phyloP scores from a whole-genome alignment of 495 filamentous ascomycete species.

The Polyplosphaeria fusca region DNA sequence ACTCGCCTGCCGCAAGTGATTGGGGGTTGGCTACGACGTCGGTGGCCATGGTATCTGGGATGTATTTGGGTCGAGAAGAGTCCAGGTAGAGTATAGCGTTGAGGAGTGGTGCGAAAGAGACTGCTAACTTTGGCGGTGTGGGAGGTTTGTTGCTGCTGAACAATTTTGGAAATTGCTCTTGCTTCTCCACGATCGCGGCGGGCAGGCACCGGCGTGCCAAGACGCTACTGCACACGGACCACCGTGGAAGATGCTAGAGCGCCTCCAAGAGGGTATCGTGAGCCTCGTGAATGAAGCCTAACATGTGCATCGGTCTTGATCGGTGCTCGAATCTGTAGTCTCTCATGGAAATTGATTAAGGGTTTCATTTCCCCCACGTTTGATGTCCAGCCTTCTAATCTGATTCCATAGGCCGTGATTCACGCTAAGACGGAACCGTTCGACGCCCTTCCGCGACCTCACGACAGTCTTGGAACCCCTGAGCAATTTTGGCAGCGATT shows the following conservation, averaged over 20 bases:
- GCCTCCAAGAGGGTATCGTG: not conserved
- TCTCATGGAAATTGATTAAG: no score
- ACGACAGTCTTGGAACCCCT: no score
- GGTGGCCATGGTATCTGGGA: slow-evolving; percentile 17
- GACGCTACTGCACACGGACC: not conserved
- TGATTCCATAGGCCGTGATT: no score
- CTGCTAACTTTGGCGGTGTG: slow-evolving; percentile 5
- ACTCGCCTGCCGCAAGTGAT: slow-evolving; percentile 33
- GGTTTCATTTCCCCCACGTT: no score
- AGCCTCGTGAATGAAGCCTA: no score
- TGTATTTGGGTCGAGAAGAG: not conserved
- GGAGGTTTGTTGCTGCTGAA: not conserved
- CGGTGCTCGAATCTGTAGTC: no score
- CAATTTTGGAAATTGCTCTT: not conserved
- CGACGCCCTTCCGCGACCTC: no score
- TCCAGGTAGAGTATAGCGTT: not conserved
- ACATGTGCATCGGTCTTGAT: no score
- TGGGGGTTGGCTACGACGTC: slow-evolving; percentile 34
- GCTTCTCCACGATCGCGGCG: slow-evolving; percentile 1
- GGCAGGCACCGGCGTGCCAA: not conserved
- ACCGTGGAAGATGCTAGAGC: slow-evolving; percentile 6
- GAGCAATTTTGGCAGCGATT: no score
- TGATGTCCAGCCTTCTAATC: no score
- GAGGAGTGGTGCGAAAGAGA: slow-evolving; percentile 16
- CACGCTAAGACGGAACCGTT: no score